A percentile compares a stretch with the other conserved stretches of the same genome.
Conservation (phyloP, 805 yeast genomes). For the Starmerella stellata region DNA sequence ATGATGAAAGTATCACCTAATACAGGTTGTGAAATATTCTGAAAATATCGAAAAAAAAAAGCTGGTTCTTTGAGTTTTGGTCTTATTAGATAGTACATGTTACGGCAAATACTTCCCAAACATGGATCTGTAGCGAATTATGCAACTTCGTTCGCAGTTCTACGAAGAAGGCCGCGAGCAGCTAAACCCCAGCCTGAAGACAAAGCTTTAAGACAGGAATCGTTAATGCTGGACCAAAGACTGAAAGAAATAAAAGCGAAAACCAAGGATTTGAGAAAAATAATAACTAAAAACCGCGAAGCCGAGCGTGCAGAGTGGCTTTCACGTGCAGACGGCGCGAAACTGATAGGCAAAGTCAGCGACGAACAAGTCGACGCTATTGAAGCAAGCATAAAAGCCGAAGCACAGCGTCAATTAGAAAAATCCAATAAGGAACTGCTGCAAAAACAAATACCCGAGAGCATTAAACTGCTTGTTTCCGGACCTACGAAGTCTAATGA, state of each 20-base stretch:
- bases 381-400: slow-evolving; percentile 6
- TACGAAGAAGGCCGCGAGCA: no score
- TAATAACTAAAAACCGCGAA: slow-evolving; percentile 12
- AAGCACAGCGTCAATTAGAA: not conserved
- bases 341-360: slow-evolving; percentile 3
- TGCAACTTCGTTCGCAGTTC: no score
- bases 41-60: no score
- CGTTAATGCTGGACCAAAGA: slow-evolving; percentile 10
- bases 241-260: slow-evolving; percentile 9
- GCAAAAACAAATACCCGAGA: no score
- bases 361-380: slow-evolving; percentile 11
- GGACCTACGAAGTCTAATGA: no score
- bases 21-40: no score
- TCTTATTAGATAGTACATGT: no score
- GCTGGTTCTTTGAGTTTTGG: no score
- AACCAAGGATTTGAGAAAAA: slow-evolving; percentile 8
- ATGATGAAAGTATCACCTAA: no score
- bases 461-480: no score
- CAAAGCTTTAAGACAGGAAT: slow-evolving; percentile 5
- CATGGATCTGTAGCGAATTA: no score
- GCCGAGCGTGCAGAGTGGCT: slow-evolving; percentile 6
- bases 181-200: not conserved
- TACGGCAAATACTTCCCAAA: no score
- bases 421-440: not conserved
- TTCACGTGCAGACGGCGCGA: slow-evolving; percentile 5